Conservation (phyloP, 495 filamentous ascomycete species). For the Penicillium bialowiezense region DNA sequence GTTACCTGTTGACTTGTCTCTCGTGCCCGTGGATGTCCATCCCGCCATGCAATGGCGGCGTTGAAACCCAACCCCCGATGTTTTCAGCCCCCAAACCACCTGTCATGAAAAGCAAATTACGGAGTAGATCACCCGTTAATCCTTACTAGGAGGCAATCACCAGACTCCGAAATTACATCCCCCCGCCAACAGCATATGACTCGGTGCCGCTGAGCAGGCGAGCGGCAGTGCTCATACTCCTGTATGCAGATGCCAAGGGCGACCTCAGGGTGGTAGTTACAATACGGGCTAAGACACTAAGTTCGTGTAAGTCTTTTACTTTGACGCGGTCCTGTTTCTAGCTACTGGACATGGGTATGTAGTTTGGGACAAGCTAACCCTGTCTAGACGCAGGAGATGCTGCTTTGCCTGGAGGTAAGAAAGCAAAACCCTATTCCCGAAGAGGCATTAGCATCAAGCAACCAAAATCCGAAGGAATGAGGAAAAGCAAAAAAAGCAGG, state of each 20-base stretch:
- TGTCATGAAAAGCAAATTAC: neutral
- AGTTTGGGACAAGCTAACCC: slow-evolving; percentile 11
- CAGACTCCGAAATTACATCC: slow-evolving; percentile 66
- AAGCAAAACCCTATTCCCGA: slow-evolving; percentile 5
- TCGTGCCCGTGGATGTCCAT: slow-evolving; percentile 3
- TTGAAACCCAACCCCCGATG: slow-evolving; percentile 6
- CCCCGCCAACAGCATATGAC: slow-evolving; percentile 59
- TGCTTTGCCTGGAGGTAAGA: slow-evolving; percentile 79
- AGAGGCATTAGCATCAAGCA: neutral
- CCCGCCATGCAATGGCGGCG: slow-evolving; percentile 2
- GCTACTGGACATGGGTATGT: slow-evolving; percentile 16
- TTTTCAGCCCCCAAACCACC: neutral
- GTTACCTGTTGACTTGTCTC: neutral
- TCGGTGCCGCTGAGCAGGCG: slow-evolving; percentile 67
- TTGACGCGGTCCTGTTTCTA: neutral
- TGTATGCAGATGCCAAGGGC: slow-evolving; percentile 76
- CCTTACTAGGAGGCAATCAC: slow-evolving; percentile 66
- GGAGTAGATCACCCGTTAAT: neutral
- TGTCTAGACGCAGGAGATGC: slow-evolving; percentile 66
- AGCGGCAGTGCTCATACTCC: slow-evolving; percentile 79
- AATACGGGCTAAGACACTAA: slow-evolving; percentile 73
- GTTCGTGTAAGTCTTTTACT: slow-evolving; percentile 46
- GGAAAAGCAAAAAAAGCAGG: slow-evolving; percentile 1
- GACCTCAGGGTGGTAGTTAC: slow-evolving; percentile 82
- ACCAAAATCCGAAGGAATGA: neutral